Conservation (phyloP, 2,329 filamentous ascomycete species). For the Fusarium chlamydosporum region DNA sequence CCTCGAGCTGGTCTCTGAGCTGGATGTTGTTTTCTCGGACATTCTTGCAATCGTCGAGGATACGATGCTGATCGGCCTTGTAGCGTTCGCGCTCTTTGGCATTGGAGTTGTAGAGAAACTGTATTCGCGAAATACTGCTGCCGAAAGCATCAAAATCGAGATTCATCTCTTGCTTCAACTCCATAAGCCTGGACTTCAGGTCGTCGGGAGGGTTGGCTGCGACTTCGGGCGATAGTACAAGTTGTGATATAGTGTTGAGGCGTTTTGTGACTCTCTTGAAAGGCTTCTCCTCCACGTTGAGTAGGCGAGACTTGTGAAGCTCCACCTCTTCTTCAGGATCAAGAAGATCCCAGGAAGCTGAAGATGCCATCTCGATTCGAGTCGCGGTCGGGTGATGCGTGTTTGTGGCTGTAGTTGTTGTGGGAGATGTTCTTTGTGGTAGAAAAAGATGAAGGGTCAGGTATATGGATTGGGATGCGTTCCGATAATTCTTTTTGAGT, state of each 20-base stretch:
- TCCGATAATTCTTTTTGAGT: not conserved
- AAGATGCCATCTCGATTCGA: slow-evolving; percentile 53
- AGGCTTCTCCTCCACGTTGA: slow-evolving; percentile 91
- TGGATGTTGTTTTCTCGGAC: slow-evolving; percentile 82
- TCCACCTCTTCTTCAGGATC: slow-evolving; percentile 84
- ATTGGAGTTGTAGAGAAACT: slow-evolving; percentile 88
- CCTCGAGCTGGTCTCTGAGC: slow-evolving; percentile 81
- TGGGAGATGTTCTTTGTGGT: not conserved
- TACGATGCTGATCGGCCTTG: slow-evolving; percentile 81
- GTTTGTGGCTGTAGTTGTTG: not conserved
- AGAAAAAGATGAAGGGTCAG: not conserved
- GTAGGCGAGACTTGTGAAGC: slow-evolving; percentile 87
- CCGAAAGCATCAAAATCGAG: slow-evolving; percentile 93
- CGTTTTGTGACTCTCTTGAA: slow-evolving; percentile 91
- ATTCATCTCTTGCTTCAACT: slow-evolving; percentile 84
- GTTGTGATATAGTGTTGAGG: slow-evolving; percentile 76
- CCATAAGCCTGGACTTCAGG: slow-evolving; percentile 67
- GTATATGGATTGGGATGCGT: not conserved
- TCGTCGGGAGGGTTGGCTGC: slow-evolving; percentile 60
- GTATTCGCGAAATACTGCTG: slow-evolving; percentile 86
- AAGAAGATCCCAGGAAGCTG: slow-evolving; percentile 73
- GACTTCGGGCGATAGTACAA: slow-evolving; percentile 56
- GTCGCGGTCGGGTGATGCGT: slow-evolving; percentile 15
- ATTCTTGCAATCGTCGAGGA: slow-evolving; percentile 81
- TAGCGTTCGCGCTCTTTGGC: slow-evolving; percentile 87